Conservation (phyloP, 495 filamentous ascomycete genomes). For the Barbatosphaeria neglecta region DNA sequence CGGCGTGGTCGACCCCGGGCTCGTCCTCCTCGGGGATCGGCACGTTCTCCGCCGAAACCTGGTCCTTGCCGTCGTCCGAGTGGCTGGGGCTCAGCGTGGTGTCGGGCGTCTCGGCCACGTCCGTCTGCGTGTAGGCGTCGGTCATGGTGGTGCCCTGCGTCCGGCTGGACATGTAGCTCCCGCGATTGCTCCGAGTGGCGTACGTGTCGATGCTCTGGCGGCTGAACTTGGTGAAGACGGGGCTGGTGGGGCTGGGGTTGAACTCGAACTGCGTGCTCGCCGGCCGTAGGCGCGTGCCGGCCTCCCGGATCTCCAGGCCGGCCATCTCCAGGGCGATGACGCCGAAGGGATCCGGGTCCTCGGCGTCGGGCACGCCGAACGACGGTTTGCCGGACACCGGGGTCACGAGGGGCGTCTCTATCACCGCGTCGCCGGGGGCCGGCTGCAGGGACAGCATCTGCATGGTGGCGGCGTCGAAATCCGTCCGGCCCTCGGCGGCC, state of each 20-base stretch:
- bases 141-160: slow-evolving; percentile 50
- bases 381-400: slow-evolving; percentile 16
- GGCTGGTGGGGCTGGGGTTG: slow-evolving; percentile 62
- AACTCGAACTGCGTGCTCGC: slow-evolving; percentile 69
- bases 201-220: slow-evolving; percentile 58
- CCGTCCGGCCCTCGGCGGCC: slow-evolving; percentile 66
- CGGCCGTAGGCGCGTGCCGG: slow-evolving; percentile 58
- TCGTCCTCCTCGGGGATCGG: slow-evolving; percentile 20
- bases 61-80: slow-evolving; percentile 31
- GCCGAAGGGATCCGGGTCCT: slow-evolving; percentile 81
- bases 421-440: slow-evolving; percentile 61
- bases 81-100: slow-evolving; percentile 37
- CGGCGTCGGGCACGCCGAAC: slow-evolving; percentile 67
- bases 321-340: slow-evolving; percentile 74
- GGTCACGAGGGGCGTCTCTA: slow-evolving; percentile 33
- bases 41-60: slow-evolving; percentile 17
- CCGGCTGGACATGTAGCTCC: slow-evolving; percentile 46
- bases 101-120: slow-evolving; percentile 37
- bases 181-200: slow-evolving; percentile 50
- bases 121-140: slow-evolving; percentile 42
- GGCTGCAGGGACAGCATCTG: slow-evolving; percentile 40
- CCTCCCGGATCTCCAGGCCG: slow-evolving; percentile 78
- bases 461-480: slow-evolving; percentile 52
- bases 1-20: slow-evolving; percentile 2
- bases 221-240: slow-evolving; percentile 55